Percentiles rank a stretch among this genome's conserved stretches.
Conservation (phyloP, 2,329 filamentous ascomycete genomes). For the Didymella pinodella region DNA sequence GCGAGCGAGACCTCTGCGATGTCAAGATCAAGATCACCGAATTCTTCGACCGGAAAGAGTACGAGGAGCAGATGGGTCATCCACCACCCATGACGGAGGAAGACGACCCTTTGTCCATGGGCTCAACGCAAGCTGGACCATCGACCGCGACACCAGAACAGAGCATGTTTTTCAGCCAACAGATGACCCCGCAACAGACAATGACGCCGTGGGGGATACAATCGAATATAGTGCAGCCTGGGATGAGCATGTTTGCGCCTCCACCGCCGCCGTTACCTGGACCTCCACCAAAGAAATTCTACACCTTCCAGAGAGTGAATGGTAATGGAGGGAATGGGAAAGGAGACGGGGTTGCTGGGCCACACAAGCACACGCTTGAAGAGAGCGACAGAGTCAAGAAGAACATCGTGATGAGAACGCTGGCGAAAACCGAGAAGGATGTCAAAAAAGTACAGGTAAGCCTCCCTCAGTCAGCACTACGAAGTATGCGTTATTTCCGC, state of each 20-base stretch:
- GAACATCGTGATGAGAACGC: constrained; percentile 74
- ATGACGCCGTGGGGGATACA: constrained; percentile 38
- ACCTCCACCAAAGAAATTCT: constrained; percentile 51
- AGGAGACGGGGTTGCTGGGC: constrained; percentile 71
- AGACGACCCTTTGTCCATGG: constrained; percentile 20
- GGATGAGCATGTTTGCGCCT: constrained; percentile 27
- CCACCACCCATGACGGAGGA: constrained; percentile 32
- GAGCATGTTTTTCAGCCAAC: constrained; percentile 38
- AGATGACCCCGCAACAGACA: constrained; percentile 26
- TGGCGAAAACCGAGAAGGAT: constrained; percentile 71
- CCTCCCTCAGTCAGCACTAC: neutral
- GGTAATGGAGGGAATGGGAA: constrained; percentile 78
- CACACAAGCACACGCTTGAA: constrained; percentile 76
- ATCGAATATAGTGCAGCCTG: constrained; percentile 26
- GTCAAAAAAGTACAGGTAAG: constrained; percentile 62
- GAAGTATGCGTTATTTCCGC: neutral
- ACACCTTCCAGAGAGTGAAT: constrained; percentile 80
- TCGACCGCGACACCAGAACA: constrained; percentile 15
- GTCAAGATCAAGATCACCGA: constrained; percentile 89
- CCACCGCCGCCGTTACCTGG: constrained; percentile 15
- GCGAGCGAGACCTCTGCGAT: constrained; percentile 80
- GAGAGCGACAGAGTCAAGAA: constrained; percentile 83
- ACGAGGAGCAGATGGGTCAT: constrained; percentile 45
- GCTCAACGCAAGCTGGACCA: constrained; percentile 10
- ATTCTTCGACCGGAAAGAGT: constrained; percentile 67